These are phyloP conservation scores for Capniomyces stellatus DNA, from an alignment of 371 early-diverging fungal species.

Conservation along the genomic window DNA sequence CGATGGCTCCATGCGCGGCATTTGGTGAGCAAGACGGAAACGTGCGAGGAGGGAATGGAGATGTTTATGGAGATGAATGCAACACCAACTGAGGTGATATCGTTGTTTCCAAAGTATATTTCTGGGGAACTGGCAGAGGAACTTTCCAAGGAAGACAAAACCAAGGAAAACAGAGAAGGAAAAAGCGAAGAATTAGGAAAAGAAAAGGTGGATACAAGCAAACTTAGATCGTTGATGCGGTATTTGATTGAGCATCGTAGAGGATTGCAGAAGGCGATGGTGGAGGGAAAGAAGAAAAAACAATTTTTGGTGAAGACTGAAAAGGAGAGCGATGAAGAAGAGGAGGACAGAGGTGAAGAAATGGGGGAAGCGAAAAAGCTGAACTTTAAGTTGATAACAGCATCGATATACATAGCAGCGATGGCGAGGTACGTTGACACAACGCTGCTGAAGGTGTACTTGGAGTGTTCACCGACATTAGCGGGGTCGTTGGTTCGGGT, in stretches of 20 bases:
- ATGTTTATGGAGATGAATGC: slow-evolving; percentile 64
- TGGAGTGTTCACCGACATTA: slow-evolving; percentile 55
- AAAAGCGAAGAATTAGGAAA: neutral
- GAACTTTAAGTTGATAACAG: neutral
- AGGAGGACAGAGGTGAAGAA: too few relatives aligned
- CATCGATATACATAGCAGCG: slow-evolving; percentile 12
- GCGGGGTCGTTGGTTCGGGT: slow-evolving; percentile 75
- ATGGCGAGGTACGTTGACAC: slow-evolving; percentile 76
- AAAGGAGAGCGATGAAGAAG: neutral
- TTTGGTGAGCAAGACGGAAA: slow-evolving; percentile 45
- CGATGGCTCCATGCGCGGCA: slow-evolving; percentile 69
- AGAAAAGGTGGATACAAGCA: slow-evolving; percentile 10
- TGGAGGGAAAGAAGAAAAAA: neutral
- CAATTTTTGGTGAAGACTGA: neutral
- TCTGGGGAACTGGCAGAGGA: slow-evolving; percentile 22
- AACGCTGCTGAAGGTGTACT: slow-evolving; percentile 64
- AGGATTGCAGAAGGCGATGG: slow-evolving; percentile 13
- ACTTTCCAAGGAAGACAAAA: neutral
- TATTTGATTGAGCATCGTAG: slow-evolving; percentile 26
- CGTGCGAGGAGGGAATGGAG: slow-evolving; percentile 59
- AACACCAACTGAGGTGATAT: slow-evolving; percentile 64
- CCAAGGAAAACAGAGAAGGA: slow-evolving; percentile 6
- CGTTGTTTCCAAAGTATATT: slow-evolving; percentile 46
- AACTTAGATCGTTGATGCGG: slow-evolving; percentile 17
- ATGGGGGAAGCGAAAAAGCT: neutral